Evolutionary conservation across 202 grass and related monocot genomes (phyloP).

Genomic region (Elaeis oleifera): DNA sequence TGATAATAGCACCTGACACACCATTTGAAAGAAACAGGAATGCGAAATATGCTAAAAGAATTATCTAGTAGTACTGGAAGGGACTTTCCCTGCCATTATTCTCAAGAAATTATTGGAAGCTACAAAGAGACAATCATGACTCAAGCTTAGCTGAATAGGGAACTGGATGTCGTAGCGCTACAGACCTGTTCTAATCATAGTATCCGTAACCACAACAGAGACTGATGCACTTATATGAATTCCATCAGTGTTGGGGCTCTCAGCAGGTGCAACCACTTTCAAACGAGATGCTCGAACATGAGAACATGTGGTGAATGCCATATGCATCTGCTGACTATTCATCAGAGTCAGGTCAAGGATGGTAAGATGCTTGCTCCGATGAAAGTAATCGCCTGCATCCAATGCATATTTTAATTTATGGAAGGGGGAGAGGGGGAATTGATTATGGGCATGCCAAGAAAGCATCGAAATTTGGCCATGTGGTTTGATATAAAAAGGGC

Average conservation of each 20-base stretch:
- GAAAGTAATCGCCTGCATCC: constrained; percentile 50
- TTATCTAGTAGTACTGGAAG: too few species aligned
- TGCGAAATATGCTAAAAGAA: too few species aligned
- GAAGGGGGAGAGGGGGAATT: too few species aligned
- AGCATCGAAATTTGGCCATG: too few species aligned
- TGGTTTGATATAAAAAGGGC: neutral
- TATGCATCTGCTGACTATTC: constrained; percentile 59
- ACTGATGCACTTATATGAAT: constrained; percentile 46
- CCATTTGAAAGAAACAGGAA: too few species aligned
- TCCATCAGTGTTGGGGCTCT: constrained; percentile 65
- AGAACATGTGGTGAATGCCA: constrained; percentile 51
- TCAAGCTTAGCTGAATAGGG: constrained; percentile 1
- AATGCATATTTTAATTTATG: too few species aligned
- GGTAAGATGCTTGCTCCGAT: constrained; percentile 33
- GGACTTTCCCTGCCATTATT: too few species aligned
- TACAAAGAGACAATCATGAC: too few species aligned
- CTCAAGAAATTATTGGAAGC: too few species aligned
- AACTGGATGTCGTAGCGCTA: neutral
- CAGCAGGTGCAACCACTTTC: constrained; percentile 47
- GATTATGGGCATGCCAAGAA: too few species aligned
- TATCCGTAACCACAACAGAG: constrained; percentile 42
- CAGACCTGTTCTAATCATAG: constrained; percentile 45
- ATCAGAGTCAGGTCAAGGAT: constrained; percentile 44
- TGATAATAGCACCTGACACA: too few species aligned
- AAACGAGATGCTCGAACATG: constrained; percentile 43